Evolutionary conservation across 2,329 filamentous ascomycete genomes (phyloP).

Genomic region (Xylaria hypoxylon): DNA sequence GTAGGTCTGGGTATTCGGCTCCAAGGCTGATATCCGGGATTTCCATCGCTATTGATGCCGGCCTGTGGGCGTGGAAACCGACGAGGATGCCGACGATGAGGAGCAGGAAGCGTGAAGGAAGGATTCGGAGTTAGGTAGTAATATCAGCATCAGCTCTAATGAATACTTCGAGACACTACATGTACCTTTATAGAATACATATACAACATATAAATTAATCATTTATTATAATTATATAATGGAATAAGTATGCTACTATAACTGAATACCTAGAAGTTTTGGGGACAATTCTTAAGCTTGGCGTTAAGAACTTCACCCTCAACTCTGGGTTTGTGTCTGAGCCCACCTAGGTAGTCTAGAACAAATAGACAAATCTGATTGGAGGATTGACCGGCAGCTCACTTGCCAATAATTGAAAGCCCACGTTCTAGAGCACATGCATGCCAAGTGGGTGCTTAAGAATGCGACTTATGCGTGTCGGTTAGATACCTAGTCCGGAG

Average conservation of each 20-base stretch:
- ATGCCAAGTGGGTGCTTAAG: neutral
- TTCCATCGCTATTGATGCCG: constrained; percentile 65
- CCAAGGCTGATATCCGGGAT: constrained; percentile 40
- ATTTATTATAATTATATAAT: too few species aligned
- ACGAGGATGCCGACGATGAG: constrained; percentile 60
- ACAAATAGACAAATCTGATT: neutral
- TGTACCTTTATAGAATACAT: too few species aligned
- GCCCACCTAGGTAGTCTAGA: too few species aligned
- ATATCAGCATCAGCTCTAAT: too few species aligned
- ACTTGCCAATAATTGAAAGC: neutral
- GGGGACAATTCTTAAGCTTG: neutral
- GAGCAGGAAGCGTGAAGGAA: constrained; percentile 72
- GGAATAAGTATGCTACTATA: too few species aligned
- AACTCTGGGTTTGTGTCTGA: neutral
- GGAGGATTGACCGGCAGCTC: neutral
- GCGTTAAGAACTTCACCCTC: neutral
- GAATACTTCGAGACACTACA: too few species aligned
- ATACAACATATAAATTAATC: too few species aligned
- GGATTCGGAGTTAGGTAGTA: constrained; percentile 77
- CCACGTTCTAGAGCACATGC: neutral
- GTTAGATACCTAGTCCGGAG: neutral
- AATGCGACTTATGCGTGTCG: neutral
- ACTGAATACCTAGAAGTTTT: neutral
- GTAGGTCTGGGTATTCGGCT: constrained; percentile 32
- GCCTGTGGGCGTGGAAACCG: constrained; percentile 61